Evolutionary conservation across 2,329 filamentous ascomycete species (phyloP).

Genomic region (Neofusicoccum ribis): DNA sequence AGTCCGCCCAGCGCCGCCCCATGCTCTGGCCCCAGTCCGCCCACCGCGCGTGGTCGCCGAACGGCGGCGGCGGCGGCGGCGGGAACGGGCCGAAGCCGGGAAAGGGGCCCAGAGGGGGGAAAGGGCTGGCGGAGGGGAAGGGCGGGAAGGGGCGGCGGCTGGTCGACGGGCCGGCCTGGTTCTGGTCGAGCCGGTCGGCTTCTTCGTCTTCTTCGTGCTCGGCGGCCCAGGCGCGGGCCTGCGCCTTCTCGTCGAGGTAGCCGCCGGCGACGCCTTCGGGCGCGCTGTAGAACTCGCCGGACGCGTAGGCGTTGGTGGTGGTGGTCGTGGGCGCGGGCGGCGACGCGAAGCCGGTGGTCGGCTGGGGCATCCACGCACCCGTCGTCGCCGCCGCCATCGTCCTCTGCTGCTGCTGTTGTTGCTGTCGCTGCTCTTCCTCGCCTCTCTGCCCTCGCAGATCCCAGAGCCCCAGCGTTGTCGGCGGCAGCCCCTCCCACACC

Average conservation of each 20-base stretch:
- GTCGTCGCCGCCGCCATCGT: too few relatives aligned
- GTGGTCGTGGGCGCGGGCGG: not conserved
- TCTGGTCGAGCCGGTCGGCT: too few relatives aligned
- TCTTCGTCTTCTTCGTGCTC: not conserved
- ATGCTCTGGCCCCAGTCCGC: conserved; percentile 15
- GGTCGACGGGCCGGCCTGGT: not conserved
- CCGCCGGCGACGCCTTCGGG: not conserved
- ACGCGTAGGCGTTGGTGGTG: not conserved
- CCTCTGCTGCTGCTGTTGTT: conserved; percentile 15
- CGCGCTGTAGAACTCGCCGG: conserved; percentile 3
- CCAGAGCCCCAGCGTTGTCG: conserved; percentile 23
- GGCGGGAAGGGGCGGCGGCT: not conserved
- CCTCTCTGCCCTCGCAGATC: not conserved
- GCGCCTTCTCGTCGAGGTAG: conserved; percentile 6
- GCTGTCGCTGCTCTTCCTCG: not conserved
- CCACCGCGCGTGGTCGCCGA: conserved; percentile 2
- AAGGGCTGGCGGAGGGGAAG: not conserved
- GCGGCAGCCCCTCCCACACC: conserved; percentile 26
- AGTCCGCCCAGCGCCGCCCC: conserved; percentile 26
- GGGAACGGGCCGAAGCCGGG: conserved; percentile 12
- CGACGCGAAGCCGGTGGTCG: not conserved
- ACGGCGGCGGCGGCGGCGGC: not conserved
- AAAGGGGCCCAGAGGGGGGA: not conserved
- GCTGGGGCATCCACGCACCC: not conserved
- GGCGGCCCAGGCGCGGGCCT: conserved; percentile 1